A percentile compares a stretch with the other conserved stretches of the same genome.
Conservation (phyloP, 2,329 filamentous ascomycete species). For the Aspergillus terreus region DNA sequence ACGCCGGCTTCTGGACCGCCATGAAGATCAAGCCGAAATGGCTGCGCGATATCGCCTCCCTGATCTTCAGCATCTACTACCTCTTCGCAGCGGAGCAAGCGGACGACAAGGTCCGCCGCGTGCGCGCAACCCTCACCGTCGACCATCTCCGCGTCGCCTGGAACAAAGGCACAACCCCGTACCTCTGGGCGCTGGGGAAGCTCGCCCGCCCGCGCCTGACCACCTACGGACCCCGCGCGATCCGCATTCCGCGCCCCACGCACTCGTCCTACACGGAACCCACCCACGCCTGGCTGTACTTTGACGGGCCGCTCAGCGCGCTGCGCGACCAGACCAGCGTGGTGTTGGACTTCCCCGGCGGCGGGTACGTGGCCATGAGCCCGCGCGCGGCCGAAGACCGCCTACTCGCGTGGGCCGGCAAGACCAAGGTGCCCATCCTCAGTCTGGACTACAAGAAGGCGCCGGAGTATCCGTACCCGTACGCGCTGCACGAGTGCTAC, state of each 20-base stretch:
- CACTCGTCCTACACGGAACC: slow-evolving; percentile 80
- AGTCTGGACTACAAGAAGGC: slow-evolving; percentile 90
- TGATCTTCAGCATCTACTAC: slow-evolving; percentile 87
- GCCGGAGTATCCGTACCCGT: slow-evolving; percentile 79
- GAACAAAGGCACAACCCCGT: slow-evolving; percentile 92
- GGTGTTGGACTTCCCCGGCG: slow-evolving; percentile 85
- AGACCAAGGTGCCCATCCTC: slow-evolving; percentile 80
- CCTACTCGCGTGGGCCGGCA: slow-evolving; percentile 85
- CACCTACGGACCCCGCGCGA: slow-evolving; percentile 73
- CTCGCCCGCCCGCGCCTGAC: slow-evolving; percentile 76
- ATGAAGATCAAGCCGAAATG: slow-evolving; percentile 84
- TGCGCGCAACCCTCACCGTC: slow-evolving; percentile 79
- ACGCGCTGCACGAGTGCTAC: slow-evolving; percentile 82
- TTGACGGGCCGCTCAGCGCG: slow-evolving; percentile 78
- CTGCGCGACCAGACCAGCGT: slow-evolving; percentile 73
- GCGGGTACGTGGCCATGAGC: slow-evolving; percentile 95
- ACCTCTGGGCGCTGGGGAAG: slow-evolving; percentile 68
- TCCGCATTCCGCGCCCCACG: slow-evolving; percentile 77
- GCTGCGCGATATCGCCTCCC: slow-evolving; percentile 74
- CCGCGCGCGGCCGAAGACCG: slow-evolving; percentile 94
- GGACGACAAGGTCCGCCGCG: slow-evolving; percentile 92
- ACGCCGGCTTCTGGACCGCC: slow-evolving; percentile 97
- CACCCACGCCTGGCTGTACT: slow-evolving; percentile 87
- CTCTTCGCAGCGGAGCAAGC: slow-evolving; percentile 88
- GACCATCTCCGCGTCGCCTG: slow-evolving; percentile 89